Evolutionary conservation across 2,329 filamentous ascomycete genomes (phyloP).

Genomic region (Pseudogymnoascus sp.): DNA sequence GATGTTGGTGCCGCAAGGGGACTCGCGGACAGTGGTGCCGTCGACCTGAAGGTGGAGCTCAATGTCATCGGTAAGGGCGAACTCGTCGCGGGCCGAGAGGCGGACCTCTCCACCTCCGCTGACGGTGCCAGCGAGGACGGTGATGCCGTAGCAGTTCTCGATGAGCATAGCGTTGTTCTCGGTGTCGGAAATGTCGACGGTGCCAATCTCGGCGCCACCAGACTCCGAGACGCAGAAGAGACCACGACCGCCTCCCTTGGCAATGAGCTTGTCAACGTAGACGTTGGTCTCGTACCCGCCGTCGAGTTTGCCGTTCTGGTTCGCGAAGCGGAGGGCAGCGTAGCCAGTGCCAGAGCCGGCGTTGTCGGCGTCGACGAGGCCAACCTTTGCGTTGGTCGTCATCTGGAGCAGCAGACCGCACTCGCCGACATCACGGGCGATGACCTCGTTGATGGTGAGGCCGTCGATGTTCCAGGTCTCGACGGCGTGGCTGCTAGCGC

Average conservation of each 20-base stretch:
- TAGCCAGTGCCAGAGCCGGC: constrained; percentile 46
- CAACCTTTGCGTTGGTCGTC: constrained; percentile 43
- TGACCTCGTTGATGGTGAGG: constrained; percentile 42
- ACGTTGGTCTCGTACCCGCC: constrained; percentile 46
- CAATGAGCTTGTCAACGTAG: constrained; percentile 43
- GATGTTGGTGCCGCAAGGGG: constrained; percentile 45
- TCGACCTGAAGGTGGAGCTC: constrained; percentile 42
- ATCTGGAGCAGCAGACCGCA: constrained; percentile 48
- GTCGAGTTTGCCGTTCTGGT: constrained; percentile 43
- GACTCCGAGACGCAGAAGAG: constrained; percentile 51
- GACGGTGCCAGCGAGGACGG: constrained; percentile 42
- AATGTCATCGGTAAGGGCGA: constrained; percentile 45
- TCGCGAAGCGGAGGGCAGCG: constrained; percentile 49
- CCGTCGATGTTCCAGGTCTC: constrained; percentile 54
- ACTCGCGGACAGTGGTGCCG: constrained; percentile 42
- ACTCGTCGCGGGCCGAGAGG: constrained; percentile 44
- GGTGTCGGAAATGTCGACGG: constrained; percentile 43
- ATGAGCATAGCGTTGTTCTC: constrained; percentile 49
- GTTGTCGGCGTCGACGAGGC: constrained; percentile 48
- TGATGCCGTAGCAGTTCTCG: constrained; percentile 51
- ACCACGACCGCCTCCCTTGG: constrained; percentile 48
- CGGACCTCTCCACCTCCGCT: constrained; percentile 49
- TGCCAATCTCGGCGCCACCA: constrained; percentile 42
- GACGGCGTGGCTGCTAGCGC: constrained; percentile 47
- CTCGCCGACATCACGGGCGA: constrained; percentile 46